These are phyloP conservation scores for Sugiyamaella xylanicola DNA, from an alignment of 1,139 yeast species.

Conservation along the genomic window DNA sequence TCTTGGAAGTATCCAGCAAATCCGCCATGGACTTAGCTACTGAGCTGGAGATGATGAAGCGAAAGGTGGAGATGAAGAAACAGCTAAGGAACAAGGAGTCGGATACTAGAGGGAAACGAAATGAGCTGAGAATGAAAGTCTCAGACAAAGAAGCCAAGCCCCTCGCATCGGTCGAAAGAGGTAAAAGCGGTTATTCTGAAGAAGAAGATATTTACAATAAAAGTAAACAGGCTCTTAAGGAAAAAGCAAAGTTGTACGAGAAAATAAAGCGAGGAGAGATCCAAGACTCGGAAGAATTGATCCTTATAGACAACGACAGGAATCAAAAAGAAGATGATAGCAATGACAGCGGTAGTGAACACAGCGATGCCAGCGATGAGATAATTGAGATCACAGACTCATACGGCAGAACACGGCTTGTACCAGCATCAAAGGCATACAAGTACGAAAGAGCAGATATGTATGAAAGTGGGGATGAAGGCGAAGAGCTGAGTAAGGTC, in stretches of 20 bases:
- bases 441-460: slow-evolving; percentile 18
- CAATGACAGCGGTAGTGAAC: slow-evolving; percentile 20
- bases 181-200: neutral
- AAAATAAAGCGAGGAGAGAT: slow-evolving; percentile 30
- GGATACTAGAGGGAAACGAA: neutral
- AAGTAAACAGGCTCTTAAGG: slow-evolving; percentile 24
- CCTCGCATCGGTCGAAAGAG: neutral
- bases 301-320: slow-evolving; percentile 20
- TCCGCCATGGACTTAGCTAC: slow-evolving; percentile 31
- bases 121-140: neutral
- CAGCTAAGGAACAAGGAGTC: neutral
- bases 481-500: slow-evolving; percentile 18
- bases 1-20: slow-evolving; percentile 25
- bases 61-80: slow-evolving; percentile 12
- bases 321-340: slow-evolving; percentile 19
- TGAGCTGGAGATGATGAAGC: slow-evolving; percentile 32
- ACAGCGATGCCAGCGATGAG: slow-evolving; percentile 24
- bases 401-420: slow-evolving; percentile 39
- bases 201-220: slow-evolving; percentile 15
- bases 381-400: slow-evolving; percentile 40
- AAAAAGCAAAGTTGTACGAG: slow-evolving; percentile 31
- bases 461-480: slow-evolving; percentile 14
- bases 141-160: neutral
- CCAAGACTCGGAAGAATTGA: slow-evolving; percentile 18
- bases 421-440: slow-evolving; percentile 29